Conservation (phyloP, 768 basidiomycete species). For the Trametes cingulata region DNA sequence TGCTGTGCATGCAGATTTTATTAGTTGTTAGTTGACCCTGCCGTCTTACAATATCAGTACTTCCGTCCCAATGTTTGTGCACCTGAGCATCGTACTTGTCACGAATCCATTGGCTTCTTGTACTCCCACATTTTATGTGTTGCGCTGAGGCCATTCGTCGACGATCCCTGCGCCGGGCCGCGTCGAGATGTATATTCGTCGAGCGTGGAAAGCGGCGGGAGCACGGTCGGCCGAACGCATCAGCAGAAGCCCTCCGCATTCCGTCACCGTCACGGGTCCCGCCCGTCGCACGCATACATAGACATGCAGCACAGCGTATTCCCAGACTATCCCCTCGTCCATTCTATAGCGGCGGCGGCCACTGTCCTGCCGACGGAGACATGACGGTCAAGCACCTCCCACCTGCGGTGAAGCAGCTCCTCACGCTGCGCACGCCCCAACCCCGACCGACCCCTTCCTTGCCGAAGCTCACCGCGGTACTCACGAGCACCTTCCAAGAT, state of each 20-base stretch:
- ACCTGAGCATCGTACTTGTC: background rate
- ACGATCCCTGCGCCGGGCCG: background rate
- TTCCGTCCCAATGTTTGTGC: conserved; percentile 18
- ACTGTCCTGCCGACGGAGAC: background rate
- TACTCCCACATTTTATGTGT: background rate
- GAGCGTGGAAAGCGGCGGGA: background rate
- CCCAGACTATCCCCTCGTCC: background rate
- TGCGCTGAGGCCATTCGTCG: background rate
- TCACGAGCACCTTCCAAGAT: conserved; percentile 63
- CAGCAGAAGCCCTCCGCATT: background rate
- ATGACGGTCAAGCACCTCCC: conserved; percentile 52
- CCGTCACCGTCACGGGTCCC: conserved; percentile 7
- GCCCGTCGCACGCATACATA: background rate
- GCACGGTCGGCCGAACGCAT: conserved; percentile 8
- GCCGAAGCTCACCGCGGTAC: conserved; percentile 52
- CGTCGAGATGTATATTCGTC: background rate
- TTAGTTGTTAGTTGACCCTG: background rate
- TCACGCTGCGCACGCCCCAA: conserved; percentile 66
- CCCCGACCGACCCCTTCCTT: conserved; percentile 57
- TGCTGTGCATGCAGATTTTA: conserved; percentile 18
- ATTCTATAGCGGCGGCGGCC: background rate
- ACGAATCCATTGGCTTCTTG: background rate
- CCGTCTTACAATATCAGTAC: background rate
- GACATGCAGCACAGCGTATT: background rate
- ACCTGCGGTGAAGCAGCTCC: conserved; percentile 66